Conservation (phyloP, 371 early-diverging fungal species). For the Mortierella sp. region DNA sequence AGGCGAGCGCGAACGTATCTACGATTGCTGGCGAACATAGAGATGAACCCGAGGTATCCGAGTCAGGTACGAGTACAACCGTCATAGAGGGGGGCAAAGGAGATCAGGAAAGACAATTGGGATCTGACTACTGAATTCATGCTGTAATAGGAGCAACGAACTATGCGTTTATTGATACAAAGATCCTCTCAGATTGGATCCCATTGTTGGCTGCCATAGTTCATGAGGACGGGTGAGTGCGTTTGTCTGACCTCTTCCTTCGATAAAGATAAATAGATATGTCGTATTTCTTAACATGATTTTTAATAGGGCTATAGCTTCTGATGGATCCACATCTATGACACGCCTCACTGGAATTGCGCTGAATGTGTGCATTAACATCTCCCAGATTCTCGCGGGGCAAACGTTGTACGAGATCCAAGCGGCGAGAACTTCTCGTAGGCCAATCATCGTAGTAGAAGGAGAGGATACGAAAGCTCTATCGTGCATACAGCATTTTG, state of each 20-base stretch:
- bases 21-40: no score
- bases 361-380: slow-evolving; percentile 8
- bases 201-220: slow-evolving; percentile 7
- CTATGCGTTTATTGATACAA: background rate
- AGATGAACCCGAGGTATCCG: no score
- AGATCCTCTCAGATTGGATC: slow-evolving; percentile 12
- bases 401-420: slow-evolving; percentile 6
- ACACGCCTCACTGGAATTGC: slow-evolving; percentile 33
- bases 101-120: no score
- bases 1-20: background rate
- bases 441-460: slow-evolving; percentile 10
- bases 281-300: no score
- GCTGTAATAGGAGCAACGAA: no score
- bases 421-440: background rate
- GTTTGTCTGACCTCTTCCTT: background rate
- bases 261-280: no score
- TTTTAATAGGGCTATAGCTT: background rate
- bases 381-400: slow-evolving; percentile 15
- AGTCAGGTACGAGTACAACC: no score
- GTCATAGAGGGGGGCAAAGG: no score
- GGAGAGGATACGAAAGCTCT: slow-evolving; percentile 1
- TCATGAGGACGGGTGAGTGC: slow-evolving; percentile 13
- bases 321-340: slow-evolving; percentile 16
- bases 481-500: slow-evolving; percentile 3
- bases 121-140: no score